Percentiles rank a stretch among this genome's conserved stretches.
Conservation (phyloP, 495 filamentous ascomycete genomes). For the Xylaria scruposa region DNA sequence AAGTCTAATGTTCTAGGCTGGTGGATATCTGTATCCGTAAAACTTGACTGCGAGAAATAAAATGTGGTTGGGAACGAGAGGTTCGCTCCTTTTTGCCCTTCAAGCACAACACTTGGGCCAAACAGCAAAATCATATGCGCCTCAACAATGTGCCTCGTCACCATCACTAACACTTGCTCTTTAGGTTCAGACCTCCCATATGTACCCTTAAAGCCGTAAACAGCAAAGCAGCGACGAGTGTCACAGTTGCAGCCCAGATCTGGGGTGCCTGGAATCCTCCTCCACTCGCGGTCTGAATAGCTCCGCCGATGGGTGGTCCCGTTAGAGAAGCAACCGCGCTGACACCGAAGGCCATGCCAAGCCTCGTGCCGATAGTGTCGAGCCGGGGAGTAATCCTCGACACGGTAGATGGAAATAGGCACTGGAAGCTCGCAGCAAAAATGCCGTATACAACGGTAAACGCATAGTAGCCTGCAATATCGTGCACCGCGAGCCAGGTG, state of each 20-base stretch:
- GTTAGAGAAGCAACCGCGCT: constrained; percentile 68
- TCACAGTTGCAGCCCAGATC: constrained; percentile 57
- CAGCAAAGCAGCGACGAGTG: constrained; percentile 48
- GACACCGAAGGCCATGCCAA: constrained; percentile 74
- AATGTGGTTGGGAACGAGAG: neutral
- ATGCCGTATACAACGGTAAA: constrained; percentile 70
- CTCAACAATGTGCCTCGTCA: neutral
- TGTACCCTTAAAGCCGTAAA: constrained; percentile 55
- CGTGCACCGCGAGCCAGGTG: constrained; percentile 65
- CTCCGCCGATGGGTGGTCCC: constrained; percentile 72
- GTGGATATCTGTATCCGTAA: neutral
- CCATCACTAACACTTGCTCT: neutral
- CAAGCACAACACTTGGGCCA: constrained; percentile 30
- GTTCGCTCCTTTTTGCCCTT: neutral
- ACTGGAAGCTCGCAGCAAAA: constrained; percentile 65
- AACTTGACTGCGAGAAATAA: neutral
- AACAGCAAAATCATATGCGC: constrained; percentile 24
- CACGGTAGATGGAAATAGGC: constrained; percentile 66
- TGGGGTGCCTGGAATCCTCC: constrained; percentile 66
- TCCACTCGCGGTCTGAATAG: constrained; percentile 52
- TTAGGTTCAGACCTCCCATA: constrained; percentile 31
- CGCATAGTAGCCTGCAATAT: constrained; percentile 56
- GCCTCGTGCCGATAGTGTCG: constrained; percentile 66
- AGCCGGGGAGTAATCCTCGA: constrained; percentile 66
- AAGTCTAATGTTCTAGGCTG: neutral